phyloP scores from a whole-genome alignment of 108 stramenopile species.

The Chaetoceros muelleri region DNA sequence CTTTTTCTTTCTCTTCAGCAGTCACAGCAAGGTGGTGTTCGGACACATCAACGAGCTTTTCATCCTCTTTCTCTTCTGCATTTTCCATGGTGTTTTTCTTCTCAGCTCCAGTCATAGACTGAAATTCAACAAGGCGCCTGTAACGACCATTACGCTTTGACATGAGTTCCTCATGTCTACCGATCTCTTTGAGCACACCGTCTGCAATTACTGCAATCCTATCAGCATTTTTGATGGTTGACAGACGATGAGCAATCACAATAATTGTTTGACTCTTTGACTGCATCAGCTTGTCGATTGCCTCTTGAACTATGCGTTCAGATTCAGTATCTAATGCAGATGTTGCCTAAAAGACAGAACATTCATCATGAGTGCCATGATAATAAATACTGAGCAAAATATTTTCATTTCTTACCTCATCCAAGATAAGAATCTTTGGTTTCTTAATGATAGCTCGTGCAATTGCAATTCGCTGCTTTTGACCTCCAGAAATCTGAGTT shows the following conservation, averaged over 20 bases:
- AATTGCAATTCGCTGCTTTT: constrained; percentile 70
- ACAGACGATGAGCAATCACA: constrained; percentile 76
- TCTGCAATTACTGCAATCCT: constrained; percentile 79
- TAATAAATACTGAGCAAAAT: not conserved
- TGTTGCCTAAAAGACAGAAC: constrained; percentile 28
- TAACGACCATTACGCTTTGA: constrained; percentile 30
- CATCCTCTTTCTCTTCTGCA: constrained; percentile 23
- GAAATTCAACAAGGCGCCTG: constrained; percentile 34
- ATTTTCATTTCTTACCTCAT: constrained; percentile 21
- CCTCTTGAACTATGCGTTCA: constrained; percentile 26
- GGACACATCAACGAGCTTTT: constrained; percentile 23
- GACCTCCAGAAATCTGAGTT: constrained; percentile 55
- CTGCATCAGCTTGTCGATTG: constrained; percentile 24
- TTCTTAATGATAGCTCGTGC: constrained; percentile 57
- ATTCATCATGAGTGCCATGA: too few relatives aligned
- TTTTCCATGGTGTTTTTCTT: constrained; percentile 6
- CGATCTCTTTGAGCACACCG: constrained; percentile 63
- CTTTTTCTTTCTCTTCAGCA: constrained; percentile 24
- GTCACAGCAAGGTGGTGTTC: constrained; percentile 21
- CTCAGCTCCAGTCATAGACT: constrained; percentile 14
- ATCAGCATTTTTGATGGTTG: constrained; percentile 73
- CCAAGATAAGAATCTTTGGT: constrained; percentile 40
- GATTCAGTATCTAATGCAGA: constrained; percentile 35
- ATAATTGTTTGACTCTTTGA: constrained; percentile 35
- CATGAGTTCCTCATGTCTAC: constrained; percentile 69